Evolutionary conservation across 371 early-diverging fungal species (phyloP).

Genomic region (Actinomucor elegans): DNA sequence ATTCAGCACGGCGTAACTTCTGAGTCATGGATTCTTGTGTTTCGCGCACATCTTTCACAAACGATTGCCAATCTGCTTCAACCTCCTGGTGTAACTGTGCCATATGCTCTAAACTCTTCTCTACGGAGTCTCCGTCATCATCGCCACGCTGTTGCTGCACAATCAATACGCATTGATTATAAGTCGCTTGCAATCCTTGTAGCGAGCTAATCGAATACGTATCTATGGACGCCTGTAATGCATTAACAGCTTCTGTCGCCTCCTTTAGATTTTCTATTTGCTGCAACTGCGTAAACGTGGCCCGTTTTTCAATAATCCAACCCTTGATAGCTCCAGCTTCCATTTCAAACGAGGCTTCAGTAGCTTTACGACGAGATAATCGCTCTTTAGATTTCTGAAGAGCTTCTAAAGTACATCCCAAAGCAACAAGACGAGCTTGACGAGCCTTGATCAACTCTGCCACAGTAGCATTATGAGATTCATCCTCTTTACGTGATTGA

Average conservation of each 20-base stretch:
- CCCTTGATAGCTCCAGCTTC: conserved; percentile 30
- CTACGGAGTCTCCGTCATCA: conserved; percentile 8
- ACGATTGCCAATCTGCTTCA: neutral
- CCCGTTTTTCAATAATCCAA: conserved; percentile 40
- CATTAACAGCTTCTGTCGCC: neutral
- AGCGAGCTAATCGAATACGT: conserved; percentile 11
- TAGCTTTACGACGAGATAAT: conserved; percentile 33
- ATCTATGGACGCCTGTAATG: conserved; percentile 3
- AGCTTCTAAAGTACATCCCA: conserved; percentile 22
- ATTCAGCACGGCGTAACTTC: conserved; percentile 11
- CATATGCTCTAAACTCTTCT: neutral
- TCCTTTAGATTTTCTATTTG: neutral
- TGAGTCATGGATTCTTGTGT: neutral
- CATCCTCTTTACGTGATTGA: conserved; percentile 16
- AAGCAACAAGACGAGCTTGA: conserved; percentile 23
- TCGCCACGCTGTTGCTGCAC: conserved; percentile 17
- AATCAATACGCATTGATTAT: conserved; percentile 7
- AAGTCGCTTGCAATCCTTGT: conserved; percentile 4
- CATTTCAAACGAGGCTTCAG: conserved; percentile 30
- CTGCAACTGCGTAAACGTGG: neutral
- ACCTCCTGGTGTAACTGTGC: neutral
- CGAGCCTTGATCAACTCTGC: conserved; percentile 34
- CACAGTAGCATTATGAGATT: conserved; percentile 19
- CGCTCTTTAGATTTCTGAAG: conserved; percentile 32
- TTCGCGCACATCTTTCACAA: neutral